Percentiles rank a stretch among this genome's conserved stretches.
Evolutionary conservation across 345 rosid species (phyloP).

Genomic region (Arabidopsis suecica): DNA sequence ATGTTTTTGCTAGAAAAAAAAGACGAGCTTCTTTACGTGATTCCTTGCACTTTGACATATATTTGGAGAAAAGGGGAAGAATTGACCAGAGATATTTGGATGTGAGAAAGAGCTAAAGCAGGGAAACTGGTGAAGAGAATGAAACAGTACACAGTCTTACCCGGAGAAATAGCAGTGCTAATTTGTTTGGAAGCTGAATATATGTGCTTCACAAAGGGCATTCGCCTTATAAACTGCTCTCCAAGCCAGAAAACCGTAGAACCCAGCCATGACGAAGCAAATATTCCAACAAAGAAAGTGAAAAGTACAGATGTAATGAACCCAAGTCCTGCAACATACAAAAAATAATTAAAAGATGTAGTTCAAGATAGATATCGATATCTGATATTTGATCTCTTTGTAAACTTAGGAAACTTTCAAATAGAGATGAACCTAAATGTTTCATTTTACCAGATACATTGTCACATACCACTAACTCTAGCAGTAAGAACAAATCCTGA

Average conservation of each 20-base stretch:
- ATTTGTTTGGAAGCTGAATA: constrained; percentile 88
- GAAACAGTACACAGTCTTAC: constrained; percentile 41
- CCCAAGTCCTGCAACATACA: constrained; percentile 68
- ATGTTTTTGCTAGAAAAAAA: not conserved
- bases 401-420: not conserved
- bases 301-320: constrained; percentile 77
- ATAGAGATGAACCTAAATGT: not conserved
- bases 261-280: constrained; percentile 90
- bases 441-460: not conserved
- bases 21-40: not conserved
- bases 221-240: constrained; percentile 79
- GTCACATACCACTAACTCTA: constrained; percentile 4
- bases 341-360: not conserved
- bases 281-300: constrained; percentile 75
- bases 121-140: not conserved
- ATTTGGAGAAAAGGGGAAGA: not conserved
- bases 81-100: not conserved
- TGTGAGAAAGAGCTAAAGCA: not conserved
- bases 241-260: constrained; percentile 78
- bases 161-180: constrained; percentile 87
- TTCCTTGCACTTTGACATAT: not conserved
- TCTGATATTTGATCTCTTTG: constrained; percentile 5
- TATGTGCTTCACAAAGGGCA: constrained; percentile 82
- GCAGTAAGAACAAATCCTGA: constrained; percentile 1
- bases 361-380: not conserved